A percentile compares a stretch with the other conserved stretches of the same genome.
Evolutionary conservation across 768 basidiomycete genomes (phyloP).

Genomic region (Collybia sp.): DNA sequence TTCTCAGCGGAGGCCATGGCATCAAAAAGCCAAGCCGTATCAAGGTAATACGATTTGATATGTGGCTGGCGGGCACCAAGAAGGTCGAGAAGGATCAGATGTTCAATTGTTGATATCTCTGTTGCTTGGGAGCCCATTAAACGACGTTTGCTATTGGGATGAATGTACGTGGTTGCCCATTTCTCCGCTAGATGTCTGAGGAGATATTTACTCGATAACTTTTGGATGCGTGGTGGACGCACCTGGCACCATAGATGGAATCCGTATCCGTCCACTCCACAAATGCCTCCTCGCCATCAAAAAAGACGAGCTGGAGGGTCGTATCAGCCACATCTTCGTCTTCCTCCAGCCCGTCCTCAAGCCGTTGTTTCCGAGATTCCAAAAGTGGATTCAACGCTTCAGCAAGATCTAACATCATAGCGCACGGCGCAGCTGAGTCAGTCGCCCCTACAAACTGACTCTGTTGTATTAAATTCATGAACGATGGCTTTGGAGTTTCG

Average conservation of each 20-base stretch:
- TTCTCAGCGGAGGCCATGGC: slow-evolving; percentile 67
- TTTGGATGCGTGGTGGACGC: slow-evolving; percentile 9
- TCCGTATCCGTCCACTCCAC: slow-evolving; percentile 83
- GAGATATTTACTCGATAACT: not conserved
- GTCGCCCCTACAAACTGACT: slow-evolving; percentile 95
- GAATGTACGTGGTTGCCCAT: slow-evolving; percentile 71
- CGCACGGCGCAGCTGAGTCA: slow-evolving; percentile 94
- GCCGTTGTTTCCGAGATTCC: slow-evolving; percentile 47
- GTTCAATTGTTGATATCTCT: slow-evolving; percentile 77
- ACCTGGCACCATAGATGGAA: slow-evolving; percentile 96
- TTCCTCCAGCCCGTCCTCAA: slow-evolving; percentile 53
- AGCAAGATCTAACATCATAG: slow-evolving; percentile 90
- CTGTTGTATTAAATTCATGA: slow-evolving; percentile 5
- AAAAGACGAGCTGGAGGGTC: slow-evolving; percentile 89
- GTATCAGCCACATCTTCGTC: slow-evolving; percentile 80
- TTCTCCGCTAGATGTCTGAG: slow-evolving; percentile 81
- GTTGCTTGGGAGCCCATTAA: slow-evolving; percentile 51
- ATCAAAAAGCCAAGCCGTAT: slow-evolving; percentile 94
- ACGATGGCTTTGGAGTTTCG: not conserved
- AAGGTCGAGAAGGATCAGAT: slow-evolving; percentile 89
- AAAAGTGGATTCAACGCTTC: slow-evolving; percentile 76
- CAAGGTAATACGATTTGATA: slow-evolving; percentile 77
- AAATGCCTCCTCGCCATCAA: slow-evolving; percentile 98
- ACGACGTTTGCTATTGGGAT: slow-evolving; percentile 55
- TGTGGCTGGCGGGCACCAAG: slow-evolving; percentile 73